Evolutionary conservation across 257 asterid species (phyloP), one percentile per base, ranked within the genome.

Genomic region (Paulownia fortunei): DNA sequence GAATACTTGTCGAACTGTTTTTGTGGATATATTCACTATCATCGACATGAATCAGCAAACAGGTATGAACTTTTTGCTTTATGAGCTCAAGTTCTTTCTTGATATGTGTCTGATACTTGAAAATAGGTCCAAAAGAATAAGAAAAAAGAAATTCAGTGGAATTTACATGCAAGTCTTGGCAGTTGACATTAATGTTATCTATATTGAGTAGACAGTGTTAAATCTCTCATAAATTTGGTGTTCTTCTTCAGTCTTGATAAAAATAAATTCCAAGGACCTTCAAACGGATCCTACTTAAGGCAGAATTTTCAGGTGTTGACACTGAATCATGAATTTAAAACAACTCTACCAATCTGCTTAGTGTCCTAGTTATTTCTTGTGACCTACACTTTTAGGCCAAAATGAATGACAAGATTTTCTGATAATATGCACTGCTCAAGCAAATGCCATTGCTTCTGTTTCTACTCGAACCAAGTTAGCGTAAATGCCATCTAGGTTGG

Each of bases 401-500:
- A 42, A 44, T 7, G 58, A 30, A 62, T 10, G 16, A 42, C 32
- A 51, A 74, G 15, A 13, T 59, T 12, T 34, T 2, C 9, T 34
- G 24, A 54, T 52, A 68, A 41, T 34, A 69, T 59, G 5, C 58
- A 49, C 54, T 62, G n/a, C 32, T 90, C 83, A 88, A 63, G 94
- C 87, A 41, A 86, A 87, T 7, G 94, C 96, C 76, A 86, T 79
- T 56, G 97, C 98, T 83, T 93, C 98, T 23, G 90, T 83, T 84
- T 93, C 97, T 11, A 92, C 87, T 21, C 93, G 82, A 77, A 89
- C 96, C 82, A 93, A 73, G 87, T 64, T 86, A 62, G 94, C 90
- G 13, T 91, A 92, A 69, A 89, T 70, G 64, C 98, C 95, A 19
- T 87, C 81, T 15, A 81, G 49, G 42, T 87, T 87, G 69, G 94